Base-by-base conservation (phyloP, 2,329 filamentous ascomycete genomes). In the Claviceps cyperi region DNA sequence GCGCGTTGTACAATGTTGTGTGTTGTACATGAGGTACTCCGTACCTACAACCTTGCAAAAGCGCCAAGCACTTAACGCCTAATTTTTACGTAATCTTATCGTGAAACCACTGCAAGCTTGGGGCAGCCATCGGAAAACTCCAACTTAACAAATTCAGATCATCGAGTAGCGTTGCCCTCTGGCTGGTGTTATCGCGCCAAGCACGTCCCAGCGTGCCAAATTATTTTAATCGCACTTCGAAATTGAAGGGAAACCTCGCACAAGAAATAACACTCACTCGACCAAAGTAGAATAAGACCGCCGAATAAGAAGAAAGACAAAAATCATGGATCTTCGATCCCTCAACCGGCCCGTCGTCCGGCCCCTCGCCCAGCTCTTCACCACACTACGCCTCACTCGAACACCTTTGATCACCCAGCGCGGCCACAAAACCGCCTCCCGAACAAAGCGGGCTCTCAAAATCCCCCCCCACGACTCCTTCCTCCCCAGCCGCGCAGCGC, bases 391-490 rank as follows among this genome's bases (percentile, higher is more conserved):
- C 51, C 48, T 55, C 47, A 49, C 46, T 40, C 50, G 47, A 39
- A 13, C 19, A 5, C 48, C 60, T 47, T 51, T 62, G 47, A 53
- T 57, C 50, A 40, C 60, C 48, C 57, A 58, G 50, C 68, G 69
- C 53, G 65, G 75, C 46, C 69, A 76, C 63, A 72, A 80, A 60
- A 74, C 74, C 32, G 65, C 72, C 2, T 63, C 69, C 48, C 74
- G 77, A 50, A 78, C 75, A 43, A 78, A 77, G 65, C 73, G 74
- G 51, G 66, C 72, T 45, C 72, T 80, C 59, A 80, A 78, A 60
- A 71, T 83, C 57, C 66, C 74, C 13, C 78, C 80, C 46, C 77
- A 83, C 67, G 66, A 74, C 38, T 78, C 77, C 56, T 83, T 83
- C 64, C 66, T 78, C 40, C 68, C 62, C 55, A 66, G 60, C 54